phyloP scores from a whole-genome alignment of 805 yeast genomes.

The Saturnispora zaruensis region DNA sequence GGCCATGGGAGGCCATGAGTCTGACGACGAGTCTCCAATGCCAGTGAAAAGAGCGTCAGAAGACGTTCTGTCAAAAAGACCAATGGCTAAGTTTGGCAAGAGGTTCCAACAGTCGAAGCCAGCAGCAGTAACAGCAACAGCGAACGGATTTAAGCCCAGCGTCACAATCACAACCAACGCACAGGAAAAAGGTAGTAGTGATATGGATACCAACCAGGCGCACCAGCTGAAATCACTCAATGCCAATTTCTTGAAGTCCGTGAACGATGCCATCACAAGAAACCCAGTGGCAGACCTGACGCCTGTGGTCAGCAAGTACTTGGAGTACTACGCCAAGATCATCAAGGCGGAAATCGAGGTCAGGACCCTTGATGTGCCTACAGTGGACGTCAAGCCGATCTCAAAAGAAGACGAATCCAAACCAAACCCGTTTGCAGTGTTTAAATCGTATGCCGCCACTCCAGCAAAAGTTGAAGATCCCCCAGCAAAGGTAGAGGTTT shows the following conservation, averaged over 20 bases:
- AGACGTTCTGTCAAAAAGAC: conserved; percentile 57
- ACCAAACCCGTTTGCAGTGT: conserved; percentile 14
- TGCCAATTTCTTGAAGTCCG: conserved; percentile 43
- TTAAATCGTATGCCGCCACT: conserved; percentile 3
- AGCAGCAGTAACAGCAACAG: not conserved
- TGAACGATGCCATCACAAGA: conserved; percentile 33
- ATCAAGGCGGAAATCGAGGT: conserved; percentile 22
- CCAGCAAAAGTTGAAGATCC: not conserved
- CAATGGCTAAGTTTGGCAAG: conserved; percentile 37
- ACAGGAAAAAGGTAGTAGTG: not conserved
- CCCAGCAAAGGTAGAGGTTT: conserved; percentile 1
- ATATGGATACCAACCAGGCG: conserved; percentile 26
- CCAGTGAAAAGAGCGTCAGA: conserved; percentile 44
- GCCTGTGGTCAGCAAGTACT: conserved; percentile 50
- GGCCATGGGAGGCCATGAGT: conserved; percentile 9
- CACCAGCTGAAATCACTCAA: conserved; percentile 59
- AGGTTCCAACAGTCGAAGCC: conserved; percentile 4
- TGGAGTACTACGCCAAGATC: conserved; percentile 39
- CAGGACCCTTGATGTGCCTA: conserved; percentile 19
- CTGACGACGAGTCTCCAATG: conserved; percentile 33
- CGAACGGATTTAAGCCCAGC: not conserved
- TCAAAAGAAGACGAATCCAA: conserved; percentile 8
- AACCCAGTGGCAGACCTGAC: conserved; percentile 50
- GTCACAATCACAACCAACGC: not conserved
- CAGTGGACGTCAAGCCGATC: conserved; percentile 17